Base-by-base conservation (phyloP, 805 yeast genomes). In the Hanseniaspora pseudoguilliermondii region DNA sequence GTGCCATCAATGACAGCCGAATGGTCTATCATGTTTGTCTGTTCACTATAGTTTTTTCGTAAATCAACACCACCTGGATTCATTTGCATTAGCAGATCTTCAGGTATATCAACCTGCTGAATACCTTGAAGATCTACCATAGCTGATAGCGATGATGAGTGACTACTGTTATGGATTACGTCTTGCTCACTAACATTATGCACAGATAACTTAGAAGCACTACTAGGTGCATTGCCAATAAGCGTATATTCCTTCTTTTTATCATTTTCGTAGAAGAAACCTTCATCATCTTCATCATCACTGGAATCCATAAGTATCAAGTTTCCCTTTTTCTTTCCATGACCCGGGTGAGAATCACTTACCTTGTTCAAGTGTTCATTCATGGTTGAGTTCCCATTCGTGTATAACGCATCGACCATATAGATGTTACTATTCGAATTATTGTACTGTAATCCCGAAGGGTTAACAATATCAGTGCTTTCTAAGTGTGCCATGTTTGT, bases 91-190 rank as follows among this genome's bases (percentile, higher is more conserved):
- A 55, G 32, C 41, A 55, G 16, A 27, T 44, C 49, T n/a, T 49
- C 47, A 23, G 58, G 58, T 6, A 55, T 43, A 27, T 49, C 58
- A 18, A 55, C 46, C 23, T 55, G 58, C 23, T 49, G 20, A 13
- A 55, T 47, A 34, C 54, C 58, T 44, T 55, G 58, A 9, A 55
- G 11, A 10, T 50, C 54, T 18, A 43, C 49, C 13, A 55, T 50
- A 10, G 58, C 49, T 11, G 49, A 46, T 46, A 46, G 21, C 13
- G 49, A 46, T 16, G 49, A 46, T 2, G 49, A 46, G 9, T 46
- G 39, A 20, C 49, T 46, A 20, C 49, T 46, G 18, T 46, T 34
- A 18, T 46, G 49, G n/a, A 46, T 34, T 8, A 46, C 3, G 3
- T 46, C 25, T 34, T 47, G 43, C 13, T 15, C 27, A 38, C 4